Evolutionary conservation across 768 basidiomycete species (phyloP), one percentile per base, ranked within the genome.

Genomic region (Termitomyces sp.): DNA sequence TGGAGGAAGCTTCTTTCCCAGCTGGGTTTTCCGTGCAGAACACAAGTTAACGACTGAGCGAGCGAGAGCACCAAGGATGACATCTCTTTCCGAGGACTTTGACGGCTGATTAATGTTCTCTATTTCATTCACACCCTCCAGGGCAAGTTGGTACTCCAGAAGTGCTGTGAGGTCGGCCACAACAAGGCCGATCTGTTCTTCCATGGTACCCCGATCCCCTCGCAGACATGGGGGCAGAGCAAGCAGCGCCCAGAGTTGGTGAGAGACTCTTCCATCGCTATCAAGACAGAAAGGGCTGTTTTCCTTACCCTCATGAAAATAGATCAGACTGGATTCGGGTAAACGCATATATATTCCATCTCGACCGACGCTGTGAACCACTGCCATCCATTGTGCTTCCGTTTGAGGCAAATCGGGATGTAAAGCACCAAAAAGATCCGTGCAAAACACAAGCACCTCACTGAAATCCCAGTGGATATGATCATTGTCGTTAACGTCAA

Each of bases 401-500:
- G 58, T 12, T 23, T 49, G 27, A 14, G 37, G 25, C 16, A 46
- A 38, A 42, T 53, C 47, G 32, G 31, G 12, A 49, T 25, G 44
- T 61, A 42, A 57, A 38, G 38, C 41, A 44, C 31, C 57, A 54
- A 29, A 45, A n/a, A 31, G 23, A 17, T 49, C 45, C 4, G 55
- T 40, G 46, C 62, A 57, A 48, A 53, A 41, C 47, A 64, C 53
- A 45, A 63, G 52, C 8, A 77, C 61, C 41, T 78, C 74, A 8
- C 63, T 62, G 11, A 70, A 46, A 12, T 69, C 68, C 77, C 79
- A 82, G 6, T 67, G 72, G 23, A 88, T 63, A n/a, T 72, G 65
- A 63, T 91, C 89, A 59, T 82, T 75, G 47, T 86, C 87, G 66
- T 91, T 91, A 23, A 77, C 83, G 45, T 90, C 85, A n/a, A 92